A percentile compares a stretch with the other conserved stretches of the same genome.
These are phyloP conservation scores for Fusarium sp. DNA, from an alignment of 2,329 filamentous ascomycete genomes.

Conservation along the genomic window DNA sequence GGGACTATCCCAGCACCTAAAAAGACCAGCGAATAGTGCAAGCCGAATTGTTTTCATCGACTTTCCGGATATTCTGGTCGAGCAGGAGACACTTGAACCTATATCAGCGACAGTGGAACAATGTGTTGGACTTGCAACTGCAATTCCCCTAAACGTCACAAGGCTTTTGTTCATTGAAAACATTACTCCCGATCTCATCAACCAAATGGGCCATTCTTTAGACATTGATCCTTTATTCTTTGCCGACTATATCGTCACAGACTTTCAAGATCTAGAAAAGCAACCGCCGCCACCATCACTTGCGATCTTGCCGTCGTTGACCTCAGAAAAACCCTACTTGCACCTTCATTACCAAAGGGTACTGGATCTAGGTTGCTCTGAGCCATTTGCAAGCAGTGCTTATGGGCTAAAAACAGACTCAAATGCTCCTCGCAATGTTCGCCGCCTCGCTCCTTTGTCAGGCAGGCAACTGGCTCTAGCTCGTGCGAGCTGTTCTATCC, in stretches of 20 bases:
- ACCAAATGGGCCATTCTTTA: fast-evolving
- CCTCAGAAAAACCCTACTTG: background rate
- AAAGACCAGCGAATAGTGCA: background rate
- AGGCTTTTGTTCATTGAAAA: background rate
- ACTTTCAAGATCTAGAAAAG: background rate
- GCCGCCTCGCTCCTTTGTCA: background rate
- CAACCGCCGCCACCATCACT: background rate
- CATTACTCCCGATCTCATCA: background rate
- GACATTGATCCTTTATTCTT: background rate
- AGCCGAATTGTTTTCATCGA: background rate
- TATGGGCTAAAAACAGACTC: background rate
- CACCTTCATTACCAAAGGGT: background rate
- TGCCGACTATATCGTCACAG: background rate
- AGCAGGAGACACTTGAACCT: background rate
- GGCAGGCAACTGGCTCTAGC: background rate
- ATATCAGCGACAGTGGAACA: background rate
- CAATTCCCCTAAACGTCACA: background rate
- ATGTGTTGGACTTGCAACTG: background rate
- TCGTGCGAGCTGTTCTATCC: background rate
- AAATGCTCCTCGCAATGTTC: background rate
- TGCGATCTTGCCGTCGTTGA: background rate
- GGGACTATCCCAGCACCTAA: background rate
- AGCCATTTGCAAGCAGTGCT: fast-evolving
- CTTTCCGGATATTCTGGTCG: background rate
- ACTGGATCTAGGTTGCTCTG: background rate